Evolutionary conservation across 805 yeast genomes (phyloP), one percentile per base, ranked within the genome.

Genomic region (Saccharomycopsis vini): DNA sequence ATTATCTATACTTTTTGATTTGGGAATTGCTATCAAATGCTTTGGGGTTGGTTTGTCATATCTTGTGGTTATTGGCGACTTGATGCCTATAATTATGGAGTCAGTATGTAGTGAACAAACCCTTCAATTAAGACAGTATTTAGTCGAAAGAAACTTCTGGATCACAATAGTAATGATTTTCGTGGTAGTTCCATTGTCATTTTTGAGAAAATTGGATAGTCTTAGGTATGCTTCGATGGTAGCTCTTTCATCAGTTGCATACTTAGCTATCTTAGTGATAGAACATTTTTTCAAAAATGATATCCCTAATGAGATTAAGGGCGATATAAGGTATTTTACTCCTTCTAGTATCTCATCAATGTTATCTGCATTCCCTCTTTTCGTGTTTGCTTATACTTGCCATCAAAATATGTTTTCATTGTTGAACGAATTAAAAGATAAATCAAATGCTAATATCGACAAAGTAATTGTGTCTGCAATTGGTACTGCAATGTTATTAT

Each of bases 401-500:
- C 97, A 90, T 57, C 97, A 90, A 61, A 90, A 90, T 63, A 86
- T 86, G 87, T 87, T 86, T 55, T 77, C 95, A 1, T 75, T 89
- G 44, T 74, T 88, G 43, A 90, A 89, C 55, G 97, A 90, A 63
- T 71, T 89, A 23, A 62, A 60, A 24, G 77, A 77, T 52, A 72
- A 71, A 49, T 64, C 81, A 0, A 62, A 73, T n/a, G 47, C 56
- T 5, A 66, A 63, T 28, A 65, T 78, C 48, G 62, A 67, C 45
- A 61, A 55, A 16, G 68, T 85, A 31, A 72, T 80, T 19, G 47
- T 60, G 16, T 50, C 62, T 6, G 77, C 89, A 1, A 73, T 87
- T 48, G 66, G 72, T 1, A 59, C 74, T 3, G 84, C 95, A 1
- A 66, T 78, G 47, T 43, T 59, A 0, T 64, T 86, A 21, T 89